Base-by-base conservation (phyloP, 768 basidiomycete species). In the Cystobasidium onofrii region DNA sequence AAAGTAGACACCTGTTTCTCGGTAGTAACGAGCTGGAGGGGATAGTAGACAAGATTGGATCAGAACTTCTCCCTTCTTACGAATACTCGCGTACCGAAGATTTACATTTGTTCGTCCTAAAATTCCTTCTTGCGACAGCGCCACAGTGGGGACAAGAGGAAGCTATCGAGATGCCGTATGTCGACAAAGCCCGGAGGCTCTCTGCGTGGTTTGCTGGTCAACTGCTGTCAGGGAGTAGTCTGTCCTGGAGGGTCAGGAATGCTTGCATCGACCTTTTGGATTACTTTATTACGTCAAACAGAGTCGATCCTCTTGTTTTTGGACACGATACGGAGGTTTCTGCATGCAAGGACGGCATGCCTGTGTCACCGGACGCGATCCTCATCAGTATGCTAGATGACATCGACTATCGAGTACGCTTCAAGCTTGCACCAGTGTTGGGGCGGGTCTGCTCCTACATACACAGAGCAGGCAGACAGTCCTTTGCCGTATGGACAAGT, bases 391-490 rank as follows among this genome's bases (percentile, higher is more conserved):
- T 90, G 77, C 84, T 84, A 25, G 78, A 81, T n/a, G 90, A 98
- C 80, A 81, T 83, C 46, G 94, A 98, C 79, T 87, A 90, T 23
- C 86, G 92, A 36, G 89, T 96, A 57, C 87, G 95, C 18, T 89
- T 92, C 79, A 87, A 90, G 34, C 25, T 34, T 20, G 52, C 54
- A 46, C 36, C 69, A 13, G 86, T 85, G 0, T 78, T 20, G 70
- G 76, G 18, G 25, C 33, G 29, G 13, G 46, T 33, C 1, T 70
- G 66, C 66, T 43, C 66, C 2, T 57, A 34, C 34, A 41, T 65
- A 57, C 39, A 69, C 31, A 29, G 34, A 7, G 43, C 52, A 36
- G 46, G 39, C 4, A 1, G 52, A 17, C 7, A 34, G 31, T 64
- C 34, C 0, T 52, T 72, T 27, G 36, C 77, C 0, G 76, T 86